phyloP scores from a whole-genome alignment of 1,139 yeast species.

The Geotrichum reessii region DNA sequence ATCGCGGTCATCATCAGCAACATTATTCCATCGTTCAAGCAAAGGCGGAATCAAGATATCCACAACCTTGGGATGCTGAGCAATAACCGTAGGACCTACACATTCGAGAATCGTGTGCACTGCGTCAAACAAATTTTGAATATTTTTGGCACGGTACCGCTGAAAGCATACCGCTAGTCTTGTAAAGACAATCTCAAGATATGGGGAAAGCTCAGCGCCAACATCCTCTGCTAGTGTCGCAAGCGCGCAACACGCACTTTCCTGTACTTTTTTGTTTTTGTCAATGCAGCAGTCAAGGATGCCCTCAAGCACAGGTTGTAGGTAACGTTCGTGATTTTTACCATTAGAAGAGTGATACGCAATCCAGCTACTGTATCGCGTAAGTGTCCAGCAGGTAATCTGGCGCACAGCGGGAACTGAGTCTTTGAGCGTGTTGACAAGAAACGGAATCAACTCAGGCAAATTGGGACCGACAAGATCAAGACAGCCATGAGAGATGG shows the following conservation, averaged over 20 bases:
- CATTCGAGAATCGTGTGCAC: constrained; percentile 88
- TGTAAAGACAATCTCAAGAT: constrained; percentile 60
- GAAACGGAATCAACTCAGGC: constrained; percentile 76
- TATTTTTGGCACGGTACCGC: constrained; percentile 73
- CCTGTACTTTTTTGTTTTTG: constrained; percentile 85
- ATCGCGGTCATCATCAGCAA: constrained; percentile 75
- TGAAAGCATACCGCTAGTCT: constrained; percentile 71
- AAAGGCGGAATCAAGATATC: constrained; percentile 71
- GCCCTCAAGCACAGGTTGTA: constrained; percentile 66
- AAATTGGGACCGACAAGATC: constrained; percentile 65
- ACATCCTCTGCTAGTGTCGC: constrained; percentile 78
- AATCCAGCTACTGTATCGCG: constrained; percentile 81
- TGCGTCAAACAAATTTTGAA: constrained; percentile 80
- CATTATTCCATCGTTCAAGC: constrained; percentile 67
- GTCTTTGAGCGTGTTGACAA: constrained; percentile 75
- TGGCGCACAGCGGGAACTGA: constrained; percentile 81
- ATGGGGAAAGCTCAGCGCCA: constrained; percentile 52
- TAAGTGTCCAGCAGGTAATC: constrained; percentile 91
- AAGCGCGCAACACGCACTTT: constrained; percentile 85
- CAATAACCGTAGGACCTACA: constrained; percentile 42
- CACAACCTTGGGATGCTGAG: constrained; percentile 50
- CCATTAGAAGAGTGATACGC: constrained; percentile 41
- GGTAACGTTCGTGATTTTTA: constrained; percentile 52
- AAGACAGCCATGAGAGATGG: constrained; percentile 83
- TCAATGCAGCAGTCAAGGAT: constrained; percentile 72